Base-by-base conservation (phyloP, 108 stramenopile species). In the Cyclotella atomus region DNA sequence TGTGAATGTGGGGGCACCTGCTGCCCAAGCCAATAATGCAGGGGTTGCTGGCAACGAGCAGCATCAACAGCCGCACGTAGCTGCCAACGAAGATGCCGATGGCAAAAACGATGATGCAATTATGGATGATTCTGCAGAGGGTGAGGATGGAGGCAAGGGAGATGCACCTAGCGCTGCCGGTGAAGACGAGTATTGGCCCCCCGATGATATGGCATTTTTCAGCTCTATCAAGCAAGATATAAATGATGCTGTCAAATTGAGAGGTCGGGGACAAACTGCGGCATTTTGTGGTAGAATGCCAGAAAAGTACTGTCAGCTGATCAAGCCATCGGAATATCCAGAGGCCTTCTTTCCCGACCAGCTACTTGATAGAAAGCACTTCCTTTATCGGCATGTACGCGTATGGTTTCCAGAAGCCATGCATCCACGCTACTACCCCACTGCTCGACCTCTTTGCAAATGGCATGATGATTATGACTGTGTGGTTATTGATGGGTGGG, bases 151-250 rank as follows among this genome's bases (percentile, higher is more conserved):
- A 49, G 9, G n/a, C n/a, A 17, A 49, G 9, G 47, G 47, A 6
- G 62, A 79, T 44, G 66, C 38, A 21, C 53, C 36, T 21, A 38
- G 24, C 14, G 53, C 60, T 32, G 38, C 50, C 9, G 33, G 41
- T 21, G 70, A 71, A 27, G 19, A 56, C 54, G 23, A 20, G 29
- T 35, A 19, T 76, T n/a, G 35, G 55, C 55, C 55, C 2, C 24
- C 20, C 7, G 29, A 56, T 28, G 9, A 6, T 3, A 56, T 30
- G 27, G 29, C 6, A 3, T 56, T 6, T 4, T 56, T 56, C n/a
- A 8, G 28, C 2, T 27, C 20, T 3, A 32, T 56, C 30, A 56
- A 28, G 25, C 27, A 5, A 6, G 29, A 56, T 5, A 28, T 56
- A 6, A 32, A 56, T 28, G 55, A 23, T 10, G 30, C 29, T 56